These are phyloP conservation scores for Ogataea trehaloabstinens DNA, from an alignment of 805 yeast species.

Conservation along the genomic window DNA sequence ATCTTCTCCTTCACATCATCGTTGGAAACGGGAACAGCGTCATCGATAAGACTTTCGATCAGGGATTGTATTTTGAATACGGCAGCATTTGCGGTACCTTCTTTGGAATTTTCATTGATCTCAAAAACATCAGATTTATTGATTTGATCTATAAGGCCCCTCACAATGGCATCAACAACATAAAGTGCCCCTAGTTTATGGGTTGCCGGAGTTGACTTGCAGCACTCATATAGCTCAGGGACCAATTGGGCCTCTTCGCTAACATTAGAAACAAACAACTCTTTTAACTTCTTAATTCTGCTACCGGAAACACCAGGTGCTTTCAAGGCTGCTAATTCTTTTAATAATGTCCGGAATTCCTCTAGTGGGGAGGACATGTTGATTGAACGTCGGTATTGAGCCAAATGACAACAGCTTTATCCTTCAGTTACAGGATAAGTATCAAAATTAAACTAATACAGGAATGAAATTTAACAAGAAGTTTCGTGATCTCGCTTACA, in stretches of 20 bases:
- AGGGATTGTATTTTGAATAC: constrained; percentile 61
- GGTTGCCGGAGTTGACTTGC: constrained; percentile 69
- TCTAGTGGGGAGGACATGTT: constrained; percentile 38
- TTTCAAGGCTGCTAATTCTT: constrained; percentile 55
- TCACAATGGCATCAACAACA: constrained; percentile 87
- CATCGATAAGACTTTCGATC: constrained; percentile 61
- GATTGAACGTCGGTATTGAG: no score
- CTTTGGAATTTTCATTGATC: constrained; percentile 49
- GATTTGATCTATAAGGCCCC: constrained; percentile 72
- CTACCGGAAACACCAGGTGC: constrained; percentile 96
- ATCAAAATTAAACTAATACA: constrained; percentile 1
- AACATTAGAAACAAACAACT: constrained; percentile 70
- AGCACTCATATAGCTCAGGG: constrained; percentile 57
- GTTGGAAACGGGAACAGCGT: constrained; percentile 53
- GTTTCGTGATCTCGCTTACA: constrained; percentile 1
- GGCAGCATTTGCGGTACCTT: constrained; percentile 75
- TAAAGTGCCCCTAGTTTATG: constrained; percentile 91
- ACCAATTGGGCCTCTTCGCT: constrained; percentile 47
- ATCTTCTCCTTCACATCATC: constrained; percentile 69
- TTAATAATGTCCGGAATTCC: constrained; percentile 46
- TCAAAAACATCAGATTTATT: constrained; percentile 55
- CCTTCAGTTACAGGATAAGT: constrained; percentile 1
- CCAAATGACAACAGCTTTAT: background rate
- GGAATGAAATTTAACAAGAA: background rate
- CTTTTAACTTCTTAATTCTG: constrained; percentile 83